Base-by-base conservation (phyloP, 176 grass and related monocot genomes). In the Chloris gayana region DNA sequence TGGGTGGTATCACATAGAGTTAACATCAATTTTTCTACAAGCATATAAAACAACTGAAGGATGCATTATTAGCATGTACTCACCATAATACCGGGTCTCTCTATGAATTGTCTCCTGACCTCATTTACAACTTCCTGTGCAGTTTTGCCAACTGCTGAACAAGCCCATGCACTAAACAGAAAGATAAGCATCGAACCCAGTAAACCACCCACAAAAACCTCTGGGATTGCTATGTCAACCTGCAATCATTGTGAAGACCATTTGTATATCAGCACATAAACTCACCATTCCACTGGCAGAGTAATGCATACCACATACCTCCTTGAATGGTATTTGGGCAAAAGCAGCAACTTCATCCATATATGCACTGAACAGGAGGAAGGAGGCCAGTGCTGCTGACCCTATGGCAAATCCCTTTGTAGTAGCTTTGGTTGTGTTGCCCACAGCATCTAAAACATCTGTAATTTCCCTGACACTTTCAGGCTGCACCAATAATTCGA, bases 341-440 rank as follows among this genome's bases (percentile, higher is more conserved):
- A 99, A 91, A 53, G 96, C 85, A 87, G 96, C 24, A 27, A 99
- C 96, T 94, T 99, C 96, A 89, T 99, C 96, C 96, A 99, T 95
- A 84, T 99, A 99, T 67, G 96, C 96, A 69, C 96, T 99, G 74
- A 99, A 99, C 37, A 99, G 87, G 75, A 99, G 93, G 85, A 99
- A 99, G 34, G 96, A 99, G 83, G 96, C 96, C 74, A 99, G 76
- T 82, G 90, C 96, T 79, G 96, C 96, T 81, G 96, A 99, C 27
- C 96, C 96, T 86, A 99, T 95, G 67, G 96, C 96, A 89, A 99
- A 99, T 89, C 96, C 96, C 88, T 99, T 99, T 67, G 96, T 99
- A 21, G 96, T 99, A 85, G 96, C 96, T 85, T 99, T 99, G 0
- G 96, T 99, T 67, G 96, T 99, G 82, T 95, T 99, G 73, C 96